These are phyloP conservation scores for Botryotinia globosa DNA, from an alignment of 2,329 filamentous ascomycete species.

Conservation along the genomic window DNA sequence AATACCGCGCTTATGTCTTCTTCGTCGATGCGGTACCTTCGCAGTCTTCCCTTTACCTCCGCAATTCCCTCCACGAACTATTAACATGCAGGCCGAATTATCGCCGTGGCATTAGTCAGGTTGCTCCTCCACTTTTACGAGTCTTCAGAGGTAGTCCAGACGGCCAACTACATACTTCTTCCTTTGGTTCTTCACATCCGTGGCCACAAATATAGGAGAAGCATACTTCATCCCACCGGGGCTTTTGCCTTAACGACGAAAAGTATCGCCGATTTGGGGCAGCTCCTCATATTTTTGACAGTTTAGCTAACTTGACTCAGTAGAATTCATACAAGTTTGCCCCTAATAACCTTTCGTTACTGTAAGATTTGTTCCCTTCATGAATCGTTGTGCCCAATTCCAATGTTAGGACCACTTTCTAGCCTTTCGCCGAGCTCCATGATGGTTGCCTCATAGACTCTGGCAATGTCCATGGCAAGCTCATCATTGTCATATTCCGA, in stretches of 20 bases:
- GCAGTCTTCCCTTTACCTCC: not conserved
- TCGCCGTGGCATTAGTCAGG: not conserved
- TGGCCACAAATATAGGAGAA: not conserved
- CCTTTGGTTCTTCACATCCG: not conserved
- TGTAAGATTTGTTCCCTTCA: not conserved
- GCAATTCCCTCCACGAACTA: not conserved
- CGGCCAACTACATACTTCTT: not conserved
- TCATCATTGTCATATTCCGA: constrained; percentile 47
- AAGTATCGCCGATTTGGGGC: not conserved
- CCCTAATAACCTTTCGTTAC: not conserved
- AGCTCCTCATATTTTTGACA: not conserved
- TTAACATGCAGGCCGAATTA: not conserved
- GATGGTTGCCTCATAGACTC: constrained; percentile 77
- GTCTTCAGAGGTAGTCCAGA: not conserved
- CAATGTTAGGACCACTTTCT: constrained; percentile 35
- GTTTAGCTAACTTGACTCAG: not conserved
- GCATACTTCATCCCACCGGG: not conserved
- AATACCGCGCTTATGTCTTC: not conserved
- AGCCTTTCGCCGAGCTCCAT: constrained; percentile 69
- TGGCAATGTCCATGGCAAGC: constrained; percentile 68
- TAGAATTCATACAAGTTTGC: not conserved
- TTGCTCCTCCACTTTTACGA: not conserved
- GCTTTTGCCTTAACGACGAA: not conserved
- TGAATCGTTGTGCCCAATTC: constrained; percentile 10
- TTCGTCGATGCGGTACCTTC: not conserved